phyloP scores from a whole-genome alignment of 208 protist genomes.

The Angomonas deanei region DNA sequence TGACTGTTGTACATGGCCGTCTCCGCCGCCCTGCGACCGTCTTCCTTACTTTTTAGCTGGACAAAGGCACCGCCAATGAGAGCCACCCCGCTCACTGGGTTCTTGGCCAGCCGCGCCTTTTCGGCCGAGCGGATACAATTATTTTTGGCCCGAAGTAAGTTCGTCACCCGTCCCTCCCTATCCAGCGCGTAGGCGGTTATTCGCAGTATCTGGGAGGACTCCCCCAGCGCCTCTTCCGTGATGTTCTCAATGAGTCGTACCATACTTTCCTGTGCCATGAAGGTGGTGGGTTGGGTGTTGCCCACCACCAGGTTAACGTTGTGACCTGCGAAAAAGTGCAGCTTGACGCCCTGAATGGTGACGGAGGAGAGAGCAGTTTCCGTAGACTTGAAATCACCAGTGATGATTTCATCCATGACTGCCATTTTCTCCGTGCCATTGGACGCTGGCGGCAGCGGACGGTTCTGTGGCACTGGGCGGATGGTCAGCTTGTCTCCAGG shows the following conservation, averaged over 20 bases:
- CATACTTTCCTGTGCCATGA: constrained; percentile 29
- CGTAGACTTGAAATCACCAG: constrained; percentile 16
- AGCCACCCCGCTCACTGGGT: constrained; percentile 30
- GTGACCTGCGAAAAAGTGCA: constrained; percentile 33
- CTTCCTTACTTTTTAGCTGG: constrained; percentile 9
- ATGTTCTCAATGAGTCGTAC: constrained; percentile 11
- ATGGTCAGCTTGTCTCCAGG: too few species aligned
- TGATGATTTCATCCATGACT: constrained; percentile 21
- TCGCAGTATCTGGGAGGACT: constrained; percentile 23
- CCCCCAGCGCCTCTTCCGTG: constrained; percentile 12
- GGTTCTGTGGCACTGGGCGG: too few species aligned
- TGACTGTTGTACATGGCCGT: constrained; percentile 27
- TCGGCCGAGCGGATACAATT: neutral
- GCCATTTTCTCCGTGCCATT: neutral
- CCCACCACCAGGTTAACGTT: constrained; percentile 25
- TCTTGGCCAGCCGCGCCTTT: constrained; percentile 15
- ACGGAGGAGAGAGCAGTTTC: constrained; percentile 5
- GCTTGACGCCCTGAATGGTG: constrained; percentile 13
- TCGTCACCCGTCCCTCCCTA: constrained; percentile 14
- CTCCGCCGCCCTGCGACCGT: constrained; percentile 19
- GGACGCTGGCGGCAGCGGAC: neutral
- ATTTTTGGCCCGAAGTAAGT: constrained; percentile 23
- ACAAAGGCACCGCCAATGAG: constrained; percentile 26
- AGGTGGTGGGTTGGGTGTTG: constrained; percentile 23
- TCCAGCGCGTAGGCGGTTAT: constrained; percentile 23